A percentile compares a stretch with the other conserved stretches of the same genome.
Conservation (phyloP, 345 rosid species). For the Carallia pectinifolia region DNA sequence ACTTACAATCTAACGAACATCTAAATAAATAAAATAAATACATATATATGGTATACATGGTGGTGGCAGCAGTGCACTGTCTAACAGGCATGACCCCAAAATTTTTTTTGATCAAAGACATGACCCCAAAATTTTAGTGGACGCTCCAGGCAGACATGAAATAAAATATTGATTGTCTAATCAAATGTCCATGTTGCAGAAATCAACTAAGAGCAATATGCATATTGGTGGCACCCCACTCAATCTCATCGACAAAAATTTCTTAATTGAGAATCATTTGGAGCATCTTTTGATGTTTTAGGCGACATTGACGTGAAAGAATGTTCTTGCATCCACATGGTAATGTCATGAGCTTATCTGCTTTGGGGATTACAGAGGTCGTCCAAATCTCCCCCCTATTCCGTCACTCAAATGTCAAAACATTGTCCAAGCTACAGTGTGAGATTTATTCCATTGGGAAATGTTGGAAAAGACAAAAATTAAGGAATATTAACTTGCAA, state of each 20-base stretch:
- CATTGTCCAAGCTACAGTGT: background rate
- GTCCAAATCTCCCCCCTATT: slow-evolving; percentile 1
- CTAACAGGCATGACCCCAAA: no score
- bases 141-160: no score
- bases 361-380: background rate
- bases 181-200: background rate
- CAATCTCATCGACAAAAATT: slow-evolving; percentile 5
- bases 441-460: no score
- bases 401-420: slow-evolving; percentile 5
- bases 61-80: no score
- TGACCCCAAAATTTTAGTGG: no score
- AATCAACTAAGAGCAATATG: background rate
- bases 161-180: background rate
- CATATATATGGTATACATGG: no score
- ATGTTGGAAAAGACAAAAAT: no score
- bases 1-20: no score
- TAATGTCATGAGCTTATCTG: slow-evolving; percentile 2
- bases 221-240: slow-evolving; percentile 22
- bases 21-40: no score
- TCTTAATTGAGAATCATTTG: slow-evolving; percentile 28
- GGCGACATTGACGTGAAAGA: slow-evolving; percentile 25
- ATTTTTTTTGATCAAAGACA: no score
- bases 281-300: slow-evolving; percentile 20
- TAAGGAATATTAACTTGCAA: no score
- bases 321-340: slow-evolving; percentile 24